Percentiles rank a stretch among this genome's conserved stretches.
phyloP scores from a whole-genome alignment of 345 rosid genomes.

The Cardamine chenopodiifolia region DNA sequence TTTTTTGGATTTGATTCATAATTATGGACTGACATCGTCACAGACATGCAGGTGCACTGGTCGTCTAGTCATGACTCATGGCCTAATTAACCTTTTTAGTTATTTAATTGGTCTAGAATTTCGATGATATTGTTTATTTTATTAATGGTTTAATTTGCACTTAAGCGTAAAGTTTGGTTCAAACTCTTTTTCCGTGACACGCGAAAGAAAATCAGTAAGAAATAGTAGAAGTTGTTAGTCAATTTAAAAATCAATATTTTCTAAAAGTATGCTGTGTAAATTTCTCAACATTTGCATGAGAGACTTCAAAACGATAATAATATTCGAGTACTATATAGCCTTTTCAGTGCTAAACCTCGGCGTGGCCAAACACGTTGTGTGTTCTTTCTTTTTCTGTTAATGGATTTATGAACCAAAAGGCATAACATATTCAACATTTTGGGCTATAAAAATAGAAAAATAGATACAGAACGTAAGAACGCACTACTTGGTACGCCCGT shows the following conservation, averaged over 20 bases:
- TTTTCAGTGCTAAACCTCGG: constrained; percentile 25
- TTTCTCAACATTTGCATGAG: constrained; percentile 32
- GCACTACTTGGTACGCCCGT: constrained; percentile 37
- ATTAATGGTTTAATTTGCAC: constrained; percentile 5
- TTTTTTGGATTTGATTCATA: constrained; percentile 8
- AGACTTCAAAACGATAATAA: neutral
- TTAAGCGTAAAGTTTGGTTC: constrained; percentile 22
- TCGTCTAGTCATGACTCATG: constrained; percentile 33
- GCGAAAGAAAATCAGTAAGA: neutral
- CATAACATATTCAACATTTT: constrained; percentile 28
- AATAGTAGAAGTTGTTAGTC: neutral
- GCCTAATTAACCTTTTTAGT: constrained; percentile 17
- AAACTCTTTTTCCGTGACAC: constrained; percentile 3
- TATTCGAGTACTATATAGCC: neutral
- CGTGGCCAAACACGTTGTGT: constrained; percentile 35
- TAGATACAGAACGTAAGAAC: constrained; percentile 30
- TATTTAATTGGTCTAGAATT: constrained; percentile 1
- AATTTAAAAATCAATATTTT: neutral
- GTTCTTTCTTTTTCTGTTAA: constrained; percentile 1
- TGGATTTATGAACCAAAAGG: neutral
- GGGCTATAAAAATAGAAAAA: constrained; percentile 21
- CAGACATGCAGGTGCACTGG: constrained; percentile 33
- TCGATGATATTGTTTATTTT: constrained; percentile 11
- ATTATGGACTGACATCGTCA: constrained; percentile 34
- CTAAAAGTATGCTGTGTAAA: constrained; percentile 6